A percentile compares a stretch with the other conserved stretches of the same genome.
These are phyloP conservation scores for Begonia peltatifolia DNA, from an alignment of 306 rosid species.

Conservation along the genomic window DNA sequence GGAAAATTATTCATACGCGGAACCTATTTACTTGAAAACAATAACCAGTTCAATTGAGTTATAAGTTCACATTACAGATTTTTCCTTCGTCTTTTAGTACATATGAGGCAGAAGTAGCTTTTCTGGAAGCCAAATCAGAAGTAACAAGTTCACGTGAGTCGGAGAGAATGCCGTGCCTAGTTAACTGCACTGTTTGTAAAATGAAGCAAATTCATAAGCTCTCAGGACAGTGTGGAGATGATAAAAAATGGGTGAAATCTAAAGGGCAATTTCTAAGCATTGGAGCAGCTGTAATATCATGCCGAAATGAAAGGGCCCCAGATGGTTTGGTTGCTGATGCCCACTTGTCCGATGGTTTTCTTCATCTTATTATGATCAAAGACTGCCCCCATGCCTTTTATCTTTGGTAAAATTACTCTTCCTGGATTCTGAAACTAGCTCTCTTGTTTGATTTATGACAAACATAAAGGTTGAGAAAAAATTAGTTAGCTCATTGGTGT, in stretches of 20 bases:
- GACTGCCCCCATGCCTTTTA: constrained; percentile 74
- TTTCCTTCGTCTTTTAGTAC: constrained; percentile 36
- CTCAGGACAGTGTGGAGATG: constrained; percentile 26
- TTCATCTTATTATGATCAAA: constrained; percentile 69
- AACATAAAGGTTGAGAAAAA: too few relatives aligned
- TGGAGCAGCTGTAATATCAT: constrained; percentile 85
- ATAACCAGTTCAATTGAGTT: too few relatives aligned
- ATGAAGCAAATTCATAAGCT: constrained; percentile 19
- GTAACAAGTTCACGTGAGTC: constrained; percentile 21
- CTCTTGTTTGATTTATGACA: too few relatives aligned
- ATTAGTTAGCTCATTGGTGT: too few relatives aligned
- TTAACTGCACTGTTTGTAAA: constrained; percentile 56
- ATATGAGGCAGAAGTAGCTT: constrained; percentile 79
- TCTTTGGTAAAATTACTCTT: constrained; percentile 40
- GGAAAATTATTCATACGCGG: too few relatives aligned
- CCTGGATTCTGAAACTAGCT: too few relatives aligned
- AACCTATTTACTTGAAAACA: too few relatives aligned
- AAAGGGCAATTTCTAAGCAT: constrained; percentile 72
- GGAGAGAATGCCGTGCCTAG: constrained; percentile 45
- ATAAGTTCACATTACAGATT: not conserved
- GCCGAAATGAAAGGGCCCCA: constrained; percentile 85
- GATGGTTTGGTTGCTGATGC: constrained; percentile 96
- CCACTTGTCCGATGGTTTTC: constrained; percentile 89
- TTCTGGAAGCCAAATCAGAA: constrained; percentile 54
- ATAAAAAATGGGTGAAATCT: constrained; percentile 53